Conservation (phyloP, 352 stramenopile species). For the Phytophthora nicotianae region DNA sequence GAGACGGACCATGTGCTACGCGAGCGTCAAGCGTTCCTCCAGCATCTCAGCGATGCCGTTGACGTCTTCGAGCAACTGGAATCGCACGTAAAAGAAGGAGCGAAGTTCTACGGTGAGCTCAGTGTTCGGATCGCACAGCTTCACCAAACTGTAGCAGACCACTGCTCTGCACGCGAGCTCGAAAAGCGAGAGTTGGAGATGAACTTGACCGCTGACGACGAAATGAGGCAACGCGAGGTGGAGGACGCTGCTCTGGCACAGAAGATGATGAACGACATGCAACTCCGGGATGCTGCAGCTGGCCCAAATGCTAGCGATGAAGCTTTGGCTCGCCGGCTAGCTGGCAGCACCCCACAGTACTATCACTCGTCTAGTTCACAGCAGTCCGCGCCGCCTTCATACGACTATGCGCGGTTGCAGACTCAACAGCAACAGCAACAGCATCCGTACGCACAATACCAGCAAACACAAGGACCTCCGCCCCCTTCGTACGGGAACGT, state of each 20-base stretch:
- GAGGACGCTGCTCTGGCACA: slow-evolving; percentile 61
- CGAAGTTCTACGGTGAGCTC: slow-evolving; percentile 71
- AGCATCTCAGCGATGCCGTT: slow-evolving; percentile 67
- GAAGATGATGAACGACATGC: slow-evolving; percentile 80
- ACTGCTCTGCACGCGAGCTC: slow-evolving; percentile 68
- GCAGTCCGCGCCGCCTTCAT: slow-evolving; percentile 32
- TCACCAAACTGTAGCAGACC: slow-evolving; percentile 75
- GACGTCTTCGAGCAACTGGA: slow-evolving; percentile 80
- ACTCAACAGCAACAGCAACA: slow-evolving; percentile 39
- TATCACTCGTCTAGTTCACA: slow-evolving; percentile 31
- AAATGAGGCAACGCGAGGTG: slow-evolving; percentile 54
- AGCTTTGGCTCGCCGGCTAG: slow-evolving; percentile 60
- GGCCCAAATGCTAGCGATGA: slow-evolving; percentile 44
- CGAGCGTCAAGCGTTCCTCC: slow-evolving; percentile 62
- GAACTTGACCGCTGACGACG: slow-evolving; percentile 59
- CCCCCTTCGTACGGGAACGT: slow-evolving; percentile 32
- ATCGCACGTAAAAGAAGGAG: slow-evolving; percentile 74
- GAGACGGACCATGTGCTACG: slow-evolving; percentile 58
- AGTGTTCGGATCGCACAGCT: slow-evolving; percentile 59
- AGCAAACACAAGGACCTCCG: slow-evolving; percentile 31
- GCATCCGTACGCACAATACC: slow-evolving; percentile 49
- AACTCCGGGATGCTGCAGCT: slow-evolving; percentile 32
- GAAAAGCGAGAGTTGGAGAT: slow-evolving; percentile 80
- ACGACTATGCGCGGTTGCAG: slow-evolving; percentile 44
- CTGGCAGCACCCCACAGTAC: slow-evolving; percentile 50